Conservation (phyloP, 495 filamentous ascomycete species). For the Aspergillus campestris region DNA sequence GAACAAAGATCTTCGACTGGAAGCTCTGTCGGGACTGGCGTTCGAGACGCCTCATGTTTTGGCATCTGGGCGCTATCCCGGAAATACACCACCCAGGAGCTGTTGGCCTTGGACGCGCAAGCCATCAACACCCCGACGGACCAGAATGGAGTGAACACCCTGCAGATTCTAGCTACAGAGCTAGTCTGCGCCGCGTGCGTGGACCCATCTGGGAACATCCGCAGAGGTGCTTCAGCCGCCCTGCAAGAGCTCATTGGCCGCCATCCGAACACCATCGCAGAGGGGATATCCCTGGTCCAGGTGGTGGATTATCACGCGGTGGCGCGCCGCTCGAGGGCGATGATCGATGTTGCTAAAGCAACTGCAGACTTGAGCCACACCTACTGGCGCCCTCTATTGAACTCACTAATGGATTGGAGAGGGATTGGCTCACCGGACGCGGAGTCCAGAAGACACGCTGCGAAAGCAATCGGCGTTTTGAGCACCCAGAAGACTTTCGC, state of each 20-base stretch:
- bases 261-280: constrained; percentile 71
- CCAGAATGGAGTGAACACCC: constrained; percentile 31
- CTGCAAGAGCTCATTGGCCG: constrained; percentile 90
- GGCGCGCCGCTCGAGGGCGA: constrained; percentile 72
- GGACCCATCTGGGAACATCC: constrained; percentile 86
- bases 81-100: constrained; percentile 73
- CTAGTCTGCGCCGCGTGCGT: constrained; percentile 75
- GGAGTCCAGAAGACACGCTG: constrained; percentile 62
- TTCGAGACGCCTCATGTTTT: constrained; percentile 94
- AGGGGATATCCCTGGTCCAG: constrained; percentile 81
- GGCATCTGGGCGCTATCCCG: constrained; percentile 89
- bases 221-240: constrained; percentile 84
- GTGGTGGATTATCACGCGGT: constrained; percentile 90
- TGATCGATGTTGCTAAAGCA: constrained; percentile 62
- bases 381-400: constrained; percentile 64
- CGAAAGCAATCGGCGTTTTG: constrained; percentile 55
- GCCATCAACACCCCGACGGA: constrained; percentile 20
- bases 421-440: constrained; percentile 72
- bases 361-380: constrained; percentile 52
- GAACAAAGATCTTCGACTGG: constrained; percentile 79
- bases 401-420: constrained; percentile 76
- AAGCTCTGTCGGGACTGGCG: constrained; percentile 76
- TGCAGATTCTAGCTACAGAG: constrained; percentile 72
- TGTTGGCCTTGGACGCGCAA: constrained; percentile 51
- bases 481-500: constrained; percentile 28